phyloP scores from a whole-genome alignment of 805 yeast species.

The Sugiyamaella mastotermitis region DNA sequence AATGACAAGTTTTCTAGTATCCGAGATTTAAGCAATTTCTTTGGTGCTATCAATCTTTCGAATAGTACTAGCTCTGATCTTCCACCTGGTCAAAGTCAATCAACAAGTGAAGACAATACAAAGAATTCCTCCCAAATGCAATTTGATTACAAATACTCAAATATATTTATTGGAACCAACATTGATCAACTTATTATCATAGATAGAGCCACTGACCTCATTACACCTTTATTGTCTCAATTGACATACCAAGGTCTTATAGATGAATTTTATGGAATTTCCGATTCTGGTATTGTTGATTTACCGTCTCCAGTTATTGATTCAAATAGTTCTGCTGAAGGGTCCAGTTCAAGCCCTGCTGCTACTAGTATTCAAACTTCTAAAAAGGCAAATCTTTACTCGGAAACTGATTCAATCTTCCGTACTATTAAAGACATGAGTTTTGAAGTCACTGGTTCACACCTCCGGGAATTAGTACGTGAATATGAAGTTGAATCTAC shows the following conservation, averaged over 20 bases:
- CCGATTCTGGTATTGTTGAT: conserved; percentile 29
- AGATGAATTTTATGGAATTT: conserved; percentile 59
- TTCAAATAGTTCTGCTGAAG: not conserved
- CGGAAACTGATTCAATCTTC: conserved; percentile 42
- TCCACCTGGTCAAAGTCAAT: not conserved
- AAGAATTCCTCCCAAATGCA: not conserved
- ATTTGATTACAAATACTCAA: conserved; percentile 26
- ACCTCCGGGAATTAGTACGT: conserved; percentile 65
- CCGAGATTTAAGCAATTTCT: conserved; percentile 28
- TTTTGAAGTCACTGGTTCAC: conserved; percentile 73
- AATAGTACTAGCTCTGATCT: conserved; percentile 1
- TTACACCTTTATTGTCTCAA: conserved; percentile 69
- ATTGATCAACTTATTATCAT: conserved; percentile 63
- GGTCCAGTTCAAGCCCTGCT: conserved; percentile 9
- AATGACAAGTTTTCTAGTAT: not conserved
- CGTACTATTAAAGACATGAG: conserved; percentile 55
- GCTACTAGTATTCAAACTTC: not conserved
- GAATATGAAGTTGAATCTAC: conserved; percentile 65
- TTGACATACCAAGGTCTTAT: conserved; percentile 77
- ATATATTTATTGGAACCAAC: conserved; percentile 26
- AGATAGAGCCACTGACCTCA: conserved; percentile 70
- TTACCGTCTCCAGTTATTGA: conserved; percentile 24
- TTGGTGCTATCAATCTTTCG: conserved; percentile 22
- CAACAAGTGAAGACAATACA: conserved; percentile 1
- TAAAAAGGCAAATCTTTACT: conserved; percentile 22